Percentiles rank a stretch among this genome's conserved stretches.
Conservation (phyloP, 352 stramenopile species). For the Pythium diclinum region DNA sequence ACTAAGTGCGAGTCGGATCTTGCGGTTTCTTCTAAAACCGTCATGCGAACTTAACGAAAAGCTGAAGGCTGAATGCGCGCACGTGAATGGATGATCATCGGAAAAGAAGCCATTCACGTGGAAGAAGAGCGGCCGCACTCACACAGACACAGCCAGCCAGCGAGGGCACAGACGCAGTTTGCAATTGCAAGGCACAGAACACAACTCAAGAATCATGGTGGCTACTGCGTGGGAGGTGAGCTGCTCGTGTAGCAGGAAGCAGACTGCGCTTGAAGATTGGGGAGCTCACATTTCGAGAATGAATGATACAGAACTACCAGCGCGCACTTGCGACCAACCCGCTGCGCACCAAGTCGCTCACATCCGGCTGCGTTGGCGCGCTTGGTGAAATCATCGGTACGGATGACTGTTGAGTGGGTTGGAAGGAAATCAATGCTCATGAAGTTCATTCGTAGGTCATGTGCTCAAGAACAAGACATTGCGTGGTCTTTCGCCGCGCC, state of each 20-base stretch:
- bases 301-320: constrained; percentile 51
- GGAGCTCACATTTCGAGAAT: background rate
- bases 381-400: constrained; percentile 66
- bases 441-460: constrained; percentile 37
- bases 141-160: background rate
- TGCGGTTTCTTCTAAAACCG: background rate
- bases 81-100: constrained; percentile 9
- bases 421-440: background rate
- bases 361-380: constrained; percentile 56
- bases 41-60: background rate
- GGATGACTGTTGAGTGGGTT: background rate
- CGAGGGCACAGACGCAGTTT: background rate
- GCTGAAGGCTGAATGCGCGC: constrained; percentile 2
- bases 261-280: background rate
- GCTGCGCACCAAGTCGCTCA: constrained; percentile 64
- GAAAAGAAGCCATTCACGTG: background rate
- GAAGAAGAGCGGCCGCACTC: background rate
- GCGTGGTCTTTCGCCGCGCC: constrained; percentile 51
- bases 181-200: background rate
- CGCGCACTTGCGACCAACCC: constrained; percentile 46
- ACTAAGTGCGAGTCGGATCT: background rate
- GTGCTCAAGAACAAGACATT: constrained; percentile 69
- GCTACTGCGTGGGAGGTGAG: constrained; percentile 25
- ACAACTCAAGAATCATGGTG: constrained; percentile 15
- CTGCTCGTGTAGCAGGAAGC: background rate